These are phyloP conservation scores for Hyaloscypha finlandica DNA, from an alignment of 495 filamentous ascomycete species.

Conservation along the genomic window DNA sequence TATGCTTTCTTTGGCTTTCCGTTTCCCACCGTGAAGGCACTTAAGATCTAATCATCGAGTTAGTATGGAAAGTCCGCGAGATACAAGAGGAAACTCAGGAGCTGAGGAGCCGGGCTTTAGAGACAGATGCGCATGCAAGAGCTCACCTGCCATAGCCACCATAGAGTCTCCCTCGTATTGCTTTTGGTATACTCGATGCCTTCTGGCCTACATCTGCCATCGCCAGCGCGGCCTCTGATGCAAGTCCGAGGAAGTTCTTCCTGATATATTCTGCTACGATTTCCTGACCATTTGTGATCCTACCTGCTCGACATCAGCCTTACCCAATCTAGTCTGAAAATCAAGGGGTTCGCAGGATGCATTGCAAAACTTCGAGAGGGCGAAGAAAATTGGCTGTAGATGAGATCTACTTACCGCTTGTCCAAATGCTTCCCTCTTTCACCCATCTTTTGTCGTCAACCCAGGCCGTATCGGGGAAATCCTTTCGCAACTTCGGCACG, in stretches of 20 bases:
- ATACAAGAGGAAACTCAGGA: too few relatives aligned
- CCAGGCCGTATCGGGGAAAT: conserved; percentile 48
- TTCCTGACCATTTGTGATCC: conserved; percentile 65
- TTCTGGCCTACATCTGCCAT: conserved; percentile 55
- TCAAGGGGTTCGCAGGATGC: neutral
- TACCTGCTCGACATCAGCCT: conserved; percentile 41
- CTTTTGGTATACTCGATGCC: conserved; percentile 44
- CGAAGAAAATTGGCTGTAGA: neutral
- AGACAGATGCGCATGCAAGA: too few relatives aligned
- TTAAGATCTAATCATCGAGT: conserved; percentile 37
- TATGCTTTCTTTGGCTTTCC: conserved; percentile 34
- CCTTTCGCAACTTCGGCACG: conserved; percentile 43
- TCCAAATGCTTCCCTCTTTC: conserved; percentile 62
- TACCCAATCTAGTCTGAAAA: neutral
- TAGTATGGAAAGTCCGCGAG: too few relatives aligned
- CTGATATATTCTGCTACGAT: conserved; percentile 57
- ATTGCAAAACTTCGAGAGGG: neutral
- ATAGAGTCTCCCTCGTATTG: conserved; percentile 34
- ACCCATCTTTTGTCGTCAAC: conserved; percentile 51
- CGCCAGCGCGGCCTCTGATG: conserved; percentile 50
- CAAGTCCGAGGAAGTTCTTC: conserved; percentile 45
- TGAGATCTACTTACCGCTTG: conserved; percentile 46
- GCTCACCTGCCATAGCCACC: conserved; percentile 29
- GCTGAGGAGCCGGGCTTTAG: too few relatives aligned
- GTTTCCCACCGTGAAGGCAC: conserved; percentile 36